Evolutionary conservation across 108 stramenopile species (phyloP).

Genomic region (Conticribra guillardii): DNA sequence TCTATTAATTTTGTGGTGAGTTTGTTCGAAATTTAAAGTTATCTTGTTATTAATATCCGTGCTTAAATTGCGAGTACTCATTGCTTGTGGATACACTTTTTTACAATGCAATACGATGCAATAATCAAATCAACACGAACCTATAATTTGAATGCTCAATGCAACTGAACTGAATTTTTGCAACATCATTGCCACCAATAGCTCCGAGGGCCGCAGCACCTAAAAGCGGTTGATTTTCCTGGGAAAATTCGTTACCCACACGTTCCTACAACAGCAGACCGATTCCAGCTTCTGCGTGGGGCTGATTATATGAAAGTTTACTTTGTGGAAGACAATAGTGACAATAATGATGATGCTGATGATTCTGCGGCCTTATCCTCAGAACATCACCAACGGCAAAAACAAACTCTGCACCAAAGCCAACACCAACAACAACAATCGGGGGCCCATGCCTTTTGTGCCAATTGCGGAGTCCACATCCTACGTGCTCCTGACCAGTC

Average conservation of each 20-base stretch:
- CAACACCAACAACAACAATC: constrained; percentile 24
- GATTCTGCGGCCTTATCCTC: constrained; percentile 7
- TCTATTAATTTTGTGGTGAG: constrained; percentile 67
- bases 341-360: constrained; percentile 9
- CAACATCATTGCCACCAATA: constrained; percentile 8
- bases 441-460: constrained; percentile 78
- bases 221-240: constrained; percentile 52
- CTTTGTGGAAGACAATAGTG: constrained; percentile 46
- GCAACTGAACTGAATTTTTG: too few relatives aligned
- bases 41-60: too few relatives aligned
- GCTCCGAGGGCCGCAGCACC: constrained; percentile 58
- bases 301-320: constrained; percentile 62
- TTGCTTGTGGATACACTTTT: too few relatives aligned
- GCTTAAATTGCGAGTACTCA: too few relatives aligned
- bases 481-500: constrained; percentile 62
- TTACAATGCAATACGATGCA: neutral
- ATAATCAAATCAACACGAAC: neutral
- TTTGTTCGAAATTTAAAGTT: neutral
- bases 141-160: too few relatives aligned
- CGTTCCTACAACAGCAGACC: constrained; percentile 50
- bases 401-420: constrained; percentile 1
- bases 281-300: constrained; percentile 58
- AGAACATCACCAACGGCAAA: constrained; percentile 23
- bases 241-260: constrained; percentile 79
- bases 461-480: constrained; percentile 75